Percentiles rank a stretch among this genome's conserved stretches.
These are phyloP conservation scores for Verticillium klebahnii DNA, from an alignment of 2,329 filamentous ascomycete species.

Conservation along the genomic window DNA sequence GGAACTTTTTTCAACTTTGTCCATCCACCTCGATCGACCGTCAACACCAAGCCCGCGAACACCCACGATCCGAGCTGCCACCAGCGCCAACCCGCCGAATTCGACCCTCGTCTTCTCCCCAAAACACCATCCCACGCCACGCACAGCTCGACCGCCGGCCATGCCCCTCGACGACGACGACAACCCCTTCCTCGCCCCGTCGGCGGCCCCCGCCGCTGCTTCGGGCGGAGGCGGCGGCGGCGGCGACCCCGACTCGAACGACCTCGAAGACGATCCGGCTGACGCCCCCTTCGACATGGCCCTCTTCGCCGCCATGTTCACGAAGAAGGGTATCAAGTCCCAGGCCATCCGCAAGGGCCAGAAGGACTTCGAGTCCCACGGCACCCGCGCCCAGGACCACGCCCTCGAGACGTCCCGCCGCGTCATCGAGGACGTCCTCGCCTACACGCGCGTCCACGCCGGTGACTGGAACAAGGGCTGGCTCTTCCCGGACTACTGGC, in stretches of 20 bases:
- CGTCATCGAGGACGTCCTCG: conserved; percentile 85
- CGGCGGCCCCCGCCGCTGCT: conserved; percentile 6
- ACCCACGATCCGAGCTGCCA: neutral
- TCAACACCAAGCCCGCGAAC: neutral
- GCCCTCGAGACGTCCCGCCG: conserved; percentile 75
- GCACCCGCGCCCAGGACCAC: conserved; percentile 73
- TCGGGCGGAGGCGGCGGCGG: neutral
- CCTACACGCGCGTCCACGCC: conserved; percentile 70
- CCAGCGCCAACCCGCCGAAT: neutral
- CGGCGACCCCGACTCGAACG: neutral
- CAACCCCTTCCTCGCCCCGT: conserved; percentile 20
- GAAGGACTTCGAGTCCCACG: conserved; percentile 95
- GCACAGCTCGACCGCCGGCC: neutral
- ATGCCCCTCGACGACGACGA: conserved; percentile 44
- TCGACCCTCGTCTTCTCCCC: neutral
- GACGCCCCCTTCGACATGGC: conserved; percentile 88
- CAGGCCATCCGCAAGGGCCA: conserved; percentile 84
- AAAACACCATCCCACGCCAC: neutral
- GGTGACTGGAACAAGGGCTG: conserved; percentile 64
- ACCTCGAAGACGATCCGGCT: conserved; percentile 57
- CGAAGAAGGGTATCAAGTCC: conserved; percentile 45
- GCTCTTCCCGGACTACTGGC: conserved; percentile 65
- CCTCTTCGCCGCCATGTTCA: conserved; percentile 54
- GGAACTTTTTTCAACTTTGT: neutral
- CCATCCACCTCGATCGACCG: neutral